phyloP scores from a whole-genome alignment of 192 early-diverging fungal species.

The Coemansia sp. region DNA sequence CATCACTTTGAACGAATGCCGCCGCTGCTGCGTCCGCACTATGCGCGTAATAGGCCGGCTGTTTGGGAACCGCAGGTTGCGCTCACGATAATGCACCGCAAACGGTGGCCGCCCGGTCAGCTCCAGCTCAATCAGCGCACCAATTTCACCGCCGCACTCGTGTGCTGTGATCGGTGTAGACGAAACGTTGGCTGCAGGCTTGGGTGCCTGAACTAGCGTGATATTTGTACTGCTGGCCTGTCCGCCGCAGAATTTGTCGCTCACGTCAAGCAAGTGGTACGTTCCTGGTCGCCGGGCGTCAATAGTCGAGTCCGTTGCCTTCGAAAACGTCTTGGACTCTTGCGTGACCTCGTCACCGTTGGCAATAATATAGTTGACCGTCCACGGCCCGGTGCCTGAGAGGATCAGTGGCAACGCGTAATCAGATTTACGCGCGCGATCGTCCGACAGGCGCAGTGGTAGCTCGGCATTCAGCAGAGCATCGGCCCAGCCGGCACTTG shows the following conservation, averaged over 20 bases:
- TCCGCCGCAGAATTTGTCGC: slow-evolving; percentile 37
- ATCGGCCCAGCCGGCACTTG: slow-evolving; percentile 23
- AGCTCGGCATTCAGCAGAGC: slow-evolving; percentile 15
- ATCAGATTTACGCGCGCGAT: slow-evolving; percentile 37
- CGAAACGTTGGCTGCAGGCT: slow-evolving; percentile 29
- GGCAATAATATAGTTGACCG: slow-evolving; percentile 31
- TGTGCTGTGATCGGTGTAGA: slow-evolving; percentile 44
- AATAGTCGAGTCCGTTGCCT: slow-evolving; percentile 13
- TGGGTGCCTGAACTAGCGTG: slow-evolving; percentile 24
- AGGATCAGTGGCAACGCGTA: slow-evolving; percentile 30
- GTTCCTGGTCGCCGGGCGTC: slow-evolving; percentile 25
- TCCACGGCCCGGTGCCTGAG: slow-evolving; percentile 39
- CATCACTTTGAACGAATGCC: slow-evolving; percentile 31
- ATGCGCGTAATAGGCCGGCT: slow-evolving; percentile 21
- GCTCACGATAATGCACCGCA: slow-evolving; percentile 44
- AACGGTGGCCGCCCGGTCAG: slow-evolving; percentile 47
- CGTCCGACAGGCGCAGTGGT: slow-evolving; percentile 39
- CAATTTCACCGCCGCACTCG: slow-evolving; percentile 52
- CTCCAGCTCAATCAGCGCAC: slow-evolving; percentile 42
- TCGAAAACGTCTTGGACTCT: slow-evolving; percentile 19
- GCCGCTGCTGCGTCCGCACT: slow-evolving; percentile 38
- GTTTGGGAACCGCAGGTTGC: slow-evolving; percentile 36
- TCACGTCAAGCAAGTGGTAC: slow-evolving; percentile 31
- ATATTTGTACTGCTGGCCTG: slow-evolving; percentile 15
- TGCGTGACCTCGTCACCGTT: slow-evolving; percentile 10